Base-by-base conservation (phyloP, 768 basidiomycete species). In the Amanita thiersii region DNA sequence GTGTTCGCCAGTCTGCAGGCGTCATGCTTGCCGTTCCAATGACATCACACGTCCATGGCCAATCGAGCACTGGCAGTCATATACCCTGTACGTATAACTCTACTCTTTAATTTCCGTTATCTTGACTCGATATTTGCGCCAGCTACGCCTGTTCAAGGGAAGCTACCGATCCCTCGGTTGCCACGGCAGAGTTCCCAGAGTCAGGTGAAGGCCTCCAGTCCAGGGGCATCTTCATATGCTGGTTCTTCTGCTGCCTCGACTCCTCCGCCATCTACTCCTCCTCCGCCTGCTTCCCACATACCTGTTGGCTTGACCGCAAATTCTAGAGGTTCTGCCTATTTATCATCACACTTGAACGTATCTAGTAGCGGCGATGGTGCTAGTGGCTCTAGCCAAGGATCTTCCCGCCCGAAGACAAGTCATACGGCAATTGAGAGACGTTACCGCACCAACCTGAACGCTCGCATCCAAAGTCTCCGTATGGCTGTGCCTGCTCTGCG, bases 361-460 rank as follows among this genome's bases (percentile, higher is more conserved):
- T 8, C 34, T 37, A 33, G 18, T n/a, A 26, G 19, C 18, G 26
- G 42, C 14, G 12, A n/a, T 14, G 3, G 18, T 31, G 3, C 39
- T 20, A 19, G 19, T 8, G 18, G 19, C 24, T 14, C 33, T 8
- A 26, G 12, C 17, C 34, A 34, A 12, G 18, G 56, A 46, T 26
- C 48, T 14, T 45, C 60, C 1, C 72, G 81, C 1, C 77, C 81
- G n/a, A 91, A 90, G 63, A 90, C 88, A 0, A 84, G 82, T 50
- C 88, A 91, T 55, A 91, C 88, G 3, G 89, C 87, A 15, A 90
- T 91, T 46, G 88, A 91, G 60, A 74, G 88, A 7, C 74, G 88
- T 30, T 91, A 91, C 58, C 81, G 88, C 43, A 90, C 88, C 1
- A 91, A 91, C 55, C 69, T 91, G 33, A 91, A 91, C 50, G 83